A percentile compares a stretch with the other conserved stretches of the same genome.
Evolutionary conservation across 768 basidiomycete species (phyloP).

Genomic region (Mycena amicta): DNA sequence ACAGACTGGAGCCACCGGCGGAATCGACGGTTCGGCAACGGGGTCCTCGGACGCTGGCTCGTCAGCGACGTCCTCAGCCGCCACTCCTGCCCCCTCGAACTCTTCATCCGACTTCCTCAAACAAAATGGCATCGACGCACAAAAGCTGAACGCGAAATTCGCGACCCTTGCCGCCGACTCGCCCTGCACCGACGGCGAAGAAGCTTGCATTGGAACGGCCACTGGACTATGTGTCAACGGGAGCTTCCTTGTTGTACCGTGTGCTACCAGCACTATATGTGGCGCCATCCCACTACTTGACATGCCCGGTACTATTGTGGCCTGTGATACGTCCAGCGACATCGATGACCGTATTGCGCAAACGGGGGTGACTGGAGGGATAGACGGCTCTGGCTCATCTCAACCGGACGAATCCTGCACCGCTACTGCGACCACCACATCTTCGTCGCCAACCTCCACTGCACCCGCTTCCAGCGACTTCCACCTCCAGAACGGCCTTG

Average conservation of each 20-base stretch:
- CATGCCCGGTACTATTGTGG: not conserved
- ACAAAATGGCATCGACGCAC: slow-evolving; percentile 53
- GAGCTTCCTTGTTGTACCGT: slow-evolving; percentile 33
- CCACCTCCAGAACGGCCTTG: slow-evolving; percentile 48
- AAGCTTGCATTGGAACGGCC: slow-evolving; percentile 45
- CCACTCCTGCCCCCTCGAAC: not conserved
- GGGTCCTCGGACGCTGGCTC: no score
- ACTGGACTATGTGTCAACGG: slow-evolving; percentile 56
- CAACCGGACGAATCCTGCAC: not conserved
- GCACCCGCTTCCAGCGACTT: slow-evolving; percentile 29
- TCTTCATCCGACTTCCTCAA: slow-evolving; percentile 34
- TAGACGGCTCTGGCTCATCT: not conserved
- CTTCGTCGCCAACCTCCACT: not conserved
- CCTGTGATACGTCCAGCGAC: not conserved
- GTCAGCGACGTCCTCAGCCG: not conserved
- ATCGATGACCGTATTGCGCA: not conserved
- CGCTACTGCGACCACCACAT: slow-evolving; percentile 25
- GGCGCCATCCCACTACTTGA: slow-evolving; percentile 29
- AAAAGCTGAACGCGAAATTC: slow-evolving; percentile 56
- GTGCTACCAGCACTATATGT: slow-evolving; percentile 33
- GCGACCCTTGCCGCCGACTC: slow-evolving; percentile 46
- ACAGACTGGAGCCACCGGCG: slow-evolving; percentile 39
- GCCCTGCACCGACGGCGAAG: slow-evolving; percentile 38
- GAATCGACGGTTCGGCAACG: slow-evolving; percentile 13
- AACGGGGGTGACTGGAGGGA: not conserved